These are phyloP conservation scores for Nothomitra cinnamomea DNA, from an alignment of 2,329 filamentous ascomycete species.

Conservation along the genomic window DNA sequence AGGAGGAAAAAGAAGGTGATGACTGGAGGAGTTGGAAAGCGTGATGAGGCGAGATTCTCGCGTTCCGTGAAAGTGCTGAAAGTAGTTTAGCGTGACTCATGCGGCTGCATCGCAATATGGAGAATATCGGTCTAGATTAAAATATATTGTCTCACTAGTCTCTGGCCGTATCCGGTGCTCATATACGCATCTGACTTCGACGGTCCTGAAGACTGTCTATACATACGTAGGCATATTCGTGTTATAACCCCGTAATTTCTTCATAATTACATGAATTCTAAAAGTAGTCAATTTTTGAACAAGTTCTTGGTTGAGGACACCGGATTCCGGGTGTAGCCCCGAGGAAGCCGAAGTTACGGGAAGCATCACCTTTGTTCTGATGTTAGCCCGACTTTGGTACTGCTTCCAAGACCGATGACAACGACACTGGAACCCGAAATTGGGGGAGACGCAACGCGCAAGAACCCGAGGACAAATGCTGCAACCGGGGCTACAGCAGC, in stretches of 20 bases:
- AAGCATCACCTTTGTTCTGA: background rate
- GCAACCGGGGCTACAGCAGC: conserved; percentile 68
- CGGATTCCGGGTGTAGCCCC: too few relatives aligned
- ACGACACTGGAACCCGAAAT: background rate
- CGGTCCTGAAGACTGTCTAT: too few relatives aligned
- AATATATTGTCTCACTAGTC: background rate
- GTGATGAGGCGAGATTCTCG: conserved; percentile 3
- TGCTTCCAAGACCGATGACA: background rate
- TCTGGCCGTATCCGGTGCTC: too few relatives aligned
- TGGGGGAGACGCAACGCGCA: background rate
- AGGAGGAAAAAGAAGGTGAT: conserved; percentile 10
- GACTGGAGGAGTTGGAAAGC: background rate
- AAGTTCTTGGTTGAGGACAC: too few relatives aligned
- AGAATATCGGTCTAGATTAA: background rate
- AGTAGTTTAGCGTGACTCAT: too few relatives aligned
- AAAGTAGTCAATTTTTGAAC: too few relatives aligned
- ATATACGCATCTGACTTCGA: too few relatives aligned
- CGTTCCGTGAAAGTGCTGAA: background rate
- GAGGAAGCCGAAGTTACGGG: too few relatives aligned
- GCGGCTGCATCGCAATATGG: background rate
- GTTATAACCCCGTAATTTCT: background rate
- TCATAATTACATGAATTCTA: background rate
- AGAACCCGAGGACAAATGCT: conserved; percentile 38
- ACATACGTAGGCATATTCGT: too few relatives aligned
- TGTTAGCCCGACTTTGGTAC: background rate